phyloP scores from a whole-genome alignment of 169 alveolate genomes.

The Cryptosporidium tyzzeri region DNA sequence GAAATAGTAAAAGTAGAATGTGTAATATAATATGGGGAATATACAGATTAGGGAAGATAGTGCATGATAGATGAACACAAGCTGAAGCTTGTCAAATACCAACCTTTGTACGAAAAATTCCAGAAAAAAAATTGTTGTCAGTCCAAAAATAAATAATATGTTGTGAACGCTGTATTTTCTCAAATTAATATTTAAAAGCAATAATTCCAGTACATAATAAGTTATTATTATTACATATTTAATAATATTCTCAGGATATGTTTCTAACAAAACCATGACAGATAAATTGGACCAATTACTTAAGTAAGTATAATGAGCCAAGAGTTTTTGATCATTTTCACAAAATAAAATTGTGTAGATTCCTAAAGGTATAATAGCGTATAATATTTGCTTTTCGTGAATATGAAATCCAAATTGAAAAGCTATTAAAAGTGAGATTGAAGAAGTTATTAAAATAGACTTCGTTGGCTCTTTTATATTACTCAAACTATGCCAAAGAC shows the following conservation, averaged over 20 bases:
- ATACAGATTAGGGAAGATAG: slow-evolving; percentile 34
- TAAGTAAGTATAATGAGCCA: not conserved
- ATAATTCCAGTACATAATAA: not conserved
- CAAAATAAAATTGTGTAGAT: slow-evolving; percentile 15
- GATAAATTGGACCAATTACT: slow-evolving; percentile 49
- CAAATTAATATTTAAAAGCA: not conserved
- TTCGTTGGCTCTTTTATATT: not conserved
- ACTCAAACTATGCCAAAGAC: not conserved
- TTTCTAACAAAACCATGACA: slow-evolving; percentile 36
- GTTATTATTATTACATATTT: slow-evolving; percentile 25
- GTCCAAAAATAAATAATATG: not conserved
- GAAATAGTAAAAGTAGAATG: slow-evolving; percentile 17
- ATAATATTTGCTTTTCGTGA: slow-evolving; percentile 53
- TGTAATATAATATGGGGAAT: slow-evolving; percentile 27
- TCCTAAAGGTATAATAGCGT: slow-evolving; percentile 32
- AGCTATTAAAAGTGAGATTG: slow-evolving; percentile 29
- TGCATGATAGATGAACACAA: slow-evolving; percentile 32
- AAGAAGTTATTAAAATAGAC: slow-evolving; percentile 2
- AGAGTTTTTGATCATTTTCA: not conserved
- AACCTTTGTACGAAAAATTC: slow-evolving; percentile 42
- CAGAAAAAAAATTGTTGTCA: slow-evolving; percentile 1
- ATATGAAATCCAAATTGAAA: slow-evolving; percentile 61
- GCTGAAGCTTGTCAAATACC: slow-evolving; percentile 2
- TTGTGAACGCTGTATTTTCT: slow-evolving; percentile 5
- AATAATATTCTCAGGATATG: slow-evolving; percentile 51